phyloP scores from a whole-genome alignment of 2,329 filamentous ascomycete genomes.

The Penicillium sp. region DNA sequence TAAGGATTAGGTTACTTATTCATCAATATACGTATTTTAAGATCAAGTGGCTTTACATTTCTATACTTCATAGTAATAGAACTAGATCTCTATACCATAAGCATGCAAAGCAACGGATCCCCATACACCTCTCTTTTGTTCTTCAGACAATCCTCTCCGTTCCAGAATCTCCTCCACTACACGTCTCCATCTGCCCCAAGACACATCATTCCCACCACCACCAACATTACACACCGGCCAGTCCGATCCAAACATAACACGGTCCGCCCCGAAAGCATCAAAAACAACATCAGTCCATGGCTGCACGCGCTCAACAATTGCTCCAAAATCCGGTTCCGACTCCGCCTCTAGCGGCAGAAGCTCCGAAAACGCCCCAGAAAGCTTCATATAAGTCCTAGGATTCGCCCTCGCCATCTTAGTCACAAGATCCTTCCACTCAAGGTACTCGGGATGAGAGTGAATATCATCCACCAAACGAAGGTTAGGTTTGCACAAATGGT shows the following conservation, averaged over 20 bases:
- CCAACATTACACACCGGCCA: constrained; percentile 87
- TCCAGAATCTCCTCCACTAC: constrained; percentile 67
- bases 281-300: constrained; percentile 74
- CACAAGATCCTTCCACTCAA: constrained; percentile 69
- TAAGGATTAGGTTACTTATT: constrained; percentile 39
- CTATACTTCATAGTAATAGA: background rate
- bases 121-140: constrained; percentile 69
- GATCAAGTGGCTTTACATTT: background rate
- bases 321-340: constrained; percentile 20
- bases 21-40: background rate
- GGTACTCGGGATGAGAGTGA: constrained; percentile 55
- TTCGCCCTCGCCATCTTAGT: constrained; percentile 62
- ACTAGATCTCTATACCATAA: constrained; percentile 51
- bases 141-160: constrained; percentile 52
- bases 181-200: constrained; percentile 74
- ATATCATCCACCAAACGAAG: constrained; percentile 54
- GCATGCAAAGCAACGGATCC: constrained; percentile 69
- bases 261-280: constrained; percentile 66
- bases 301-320: constrained; percentile 58
- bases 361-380: constrained; percentile 84
- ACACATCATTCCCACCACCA: constrained; percentile 54
- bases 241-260: constrained; percentile 88
- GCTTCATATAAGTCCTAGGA: constrained; percentile 77
- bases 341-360: constrained; percentile 54
- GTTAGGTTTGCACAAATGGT: constrained; percentile 89